A percentile compares a stretch with the other conserved stretches of the same genome.
phyloP scores from a whole-genome alignment of 1,284 basidiomycete genomes.

The Ganoderma sp. region DNA sequence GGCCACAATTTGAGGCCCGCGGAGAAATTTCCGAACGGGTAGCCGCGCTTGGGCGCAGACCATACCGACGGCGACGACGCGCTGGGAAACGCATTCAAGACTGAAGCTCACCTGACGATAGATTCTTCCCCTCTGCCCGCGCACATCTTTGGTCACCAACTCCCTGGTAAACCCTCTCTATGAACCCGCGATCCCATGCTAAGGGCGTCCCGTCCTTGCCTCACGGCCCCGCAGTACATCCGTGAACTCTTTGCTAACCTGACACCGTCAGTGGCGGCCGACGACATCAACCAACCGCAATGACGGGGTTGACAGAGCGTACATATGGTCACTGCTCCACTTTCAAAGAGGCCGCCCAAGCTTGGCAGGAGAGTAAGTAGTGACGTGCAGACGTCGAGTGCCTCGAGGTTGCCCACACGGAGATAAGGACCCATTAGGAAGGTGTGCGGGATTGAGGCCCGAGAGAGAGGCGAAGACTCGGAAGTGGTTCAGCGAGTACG shows the following conservation, averaged over 20 bases:
- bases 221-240: not conserved
- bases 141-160: not conserved
- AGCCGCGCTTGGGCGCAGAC: not conserved
- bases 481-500: not conserved
- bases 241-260: not conserved
- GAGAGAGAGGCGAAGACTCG: not conserved
- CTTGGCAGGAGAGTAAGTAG: not conserved
- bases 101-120: not conserved
- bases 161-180: not conserved
- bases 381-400: not conserved
- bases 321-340: not conserved
- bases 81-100: not conserved
- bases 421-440: conserved; percentile 1
- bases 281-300: not conserved
- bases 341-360: not conserved
- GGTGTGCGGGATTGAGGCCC: not conserved
- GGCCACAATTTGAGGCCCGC: not conserved
- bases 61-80: not conserved
- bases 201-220: not conserved
- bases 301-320: not conserved
- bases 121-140: not conserved
- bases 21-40: not conserved
- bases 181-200: conserved; percentile 1
- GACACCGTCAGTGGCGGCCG: not conserved
- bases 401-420: not conserved